These are phyloP conservation scores for Aspergillus quadricinctus DNA, from an alignment of 2,329 filamentous ascomycete genomes.

Conservation along the genomic window DNA sequence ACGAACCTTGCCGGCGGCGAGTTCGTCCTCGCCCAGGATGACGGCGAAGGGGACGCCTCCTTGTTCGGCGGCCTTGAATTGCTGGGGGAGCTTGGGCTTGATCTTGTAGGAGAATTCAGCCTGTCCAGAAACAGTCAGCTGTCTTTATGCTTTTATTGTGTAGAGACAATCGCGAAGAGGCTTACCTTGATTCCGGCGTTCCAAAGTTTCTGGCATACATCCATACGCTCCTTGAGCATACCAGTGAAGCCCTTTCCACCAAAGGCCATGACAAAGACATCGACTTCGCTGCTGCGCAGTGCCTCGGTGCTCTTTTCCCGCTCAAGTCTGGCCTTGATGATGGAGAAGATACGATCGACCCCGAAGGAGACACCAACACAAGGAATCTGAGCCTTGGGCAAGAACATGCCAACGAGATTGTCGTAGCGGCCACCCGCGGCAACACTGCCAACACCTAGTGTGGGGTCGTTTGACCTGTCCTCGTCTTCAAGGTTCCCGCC, in stretches of 20 bases:
- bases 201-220: conserved; percentile 72
- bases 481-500: conserved; percentile 53
- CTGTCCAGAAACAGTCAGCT: conserved; percentile 33
- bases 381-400: conserved; percentile 77
- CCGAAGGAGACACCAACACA: conserved; percentile 90
- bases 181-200: conserved; percentile 76
- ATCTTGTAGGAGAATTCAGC: conserved; percentile 86
- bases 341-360: conserved; percentile 91
- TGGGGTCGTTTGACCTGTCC: conserved; percentile 73
- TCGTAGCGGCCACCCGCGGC: conserved; percentile 90
- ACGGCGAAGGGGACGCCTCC: conserved; percentile 78
- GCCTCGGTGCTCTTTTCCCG: conserved; percentile 51
- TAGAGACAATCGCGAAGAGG: background rate
- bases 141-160: background rate
- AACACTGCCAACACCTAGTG: conserved; percentile 78
- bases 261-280: conserved; percentile 94
- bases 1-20: conserved; percentile 76
- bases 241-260: conserved; percentile 81
- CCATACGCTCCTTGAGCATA: conserved; percentile 77
- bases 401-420: conserved; percentile 91
- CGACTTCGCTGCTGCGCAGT: conserved; percentile 68
- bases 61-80: conserved; percentile 86
- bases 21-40: conserved; percentile 87
- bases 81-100: conserved; percentile 80
- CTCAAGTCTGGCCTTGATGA: conserved; percentile 73